Base-by-base conservation (phyloP, 2,329 filamentous ascomycete genomes). In the Fusarium sp. region DNA sequence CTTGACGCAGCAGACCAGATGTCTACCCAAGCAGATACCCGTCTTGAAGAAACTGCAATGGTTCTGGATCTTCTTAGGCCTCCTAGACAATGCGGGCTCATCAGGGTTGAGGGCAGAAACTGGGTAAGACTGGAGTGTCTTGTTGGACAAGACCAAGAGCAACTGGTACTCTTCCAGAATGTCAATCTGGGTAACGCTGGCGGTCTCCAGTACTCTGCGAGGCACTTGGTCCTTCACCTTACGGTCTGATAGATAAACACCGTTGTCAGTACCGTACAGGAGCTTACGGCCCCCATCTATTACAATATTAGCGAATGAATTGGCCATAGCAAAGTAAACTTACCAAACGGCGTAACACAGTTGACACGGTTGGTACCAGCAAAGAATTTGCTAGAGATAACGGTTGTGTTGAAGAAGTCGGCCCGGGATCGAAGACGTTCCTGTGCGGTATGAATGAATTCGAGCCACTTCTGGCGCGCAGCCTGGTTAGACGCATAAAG, bases 11-110 rank as follows among this genome's bases (percentile, higher is more conserved):
- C 95, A 98, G 29, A 99, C 96, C 55, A 99, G 85, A 77, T 98
- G 96, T 66, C 96, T 89, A 33, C 96, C 94, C 63, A 98, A 87
- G 77, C 96, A 98, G 75, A 98, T 97, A 38, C 96, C 96, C 20
- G 94, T 92, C 82, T 97, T 97, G 89, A 99, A 99, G 84, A 98
- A 99, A 80, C 95, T 98, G 80, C 95, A 97, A 81, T 98, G 94
- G 74, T 93, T 97, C 80, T 94, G 92, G 69, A 99, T 98, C 85
- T 98, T 98, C 84, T 96, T 95, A 11, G 94, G 93, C 41, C 94
- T 89, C 79, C 96, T 97, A 18, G 89, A 89, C 57, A 94, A 84
- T 33, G 93, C 88, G 52, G 91, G 91, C 75, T 98, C 94, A 68
- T 92, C 92, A 5, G 92, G 88, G 74, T 97, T 95, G 58, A 99